Evolutionary conservation across 352 stramenopile genomes (phyloP).

Genomic region (Phytophthora crassamura): DNA sequence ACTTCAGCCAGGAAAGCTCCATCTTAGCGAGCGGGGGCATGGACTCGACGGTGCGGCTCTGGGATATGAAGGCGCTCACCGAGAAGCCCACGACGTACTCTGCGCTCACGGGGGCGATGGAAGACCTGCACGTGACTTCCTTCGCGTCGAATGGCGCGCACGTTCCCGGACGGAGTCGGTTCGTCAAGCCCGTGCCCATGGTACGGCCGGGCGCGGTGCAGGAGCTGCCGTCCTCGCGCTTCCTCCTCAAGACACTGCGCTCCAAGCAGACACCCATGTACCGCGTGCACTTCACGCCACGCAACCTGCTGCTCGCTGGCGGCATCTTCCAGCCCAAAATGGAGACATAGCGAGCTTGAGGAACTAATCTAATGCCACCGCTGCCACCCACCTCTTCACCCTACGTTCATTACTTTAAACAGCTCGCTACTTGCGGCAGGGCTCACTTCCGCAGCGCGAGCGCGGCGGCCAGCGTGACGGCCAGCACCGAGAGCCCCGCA

Average conservation of each 20-base stretch:
- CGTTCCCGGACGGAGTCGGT: conserved; percentile 35
- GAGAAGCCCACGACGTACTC: conserved; percentile 54
- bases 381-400: too few species aligned
- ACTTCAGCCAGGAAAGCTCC: conserved; percentile 82
- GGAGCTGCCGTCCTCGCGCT: conserved; percentile 70
- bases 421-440: too few species aligned
- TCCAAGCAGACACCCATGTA: conserved; percentile 90
- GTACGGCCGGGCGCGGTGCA: conserved; percentile 58
- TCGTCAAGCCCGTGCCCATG: conserved; percentile 65
- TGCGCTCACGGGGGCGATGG: conserved; percentile 36
- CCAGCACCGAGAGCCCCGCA: conserved; percentile 37
- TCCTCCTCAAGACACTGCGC: conserved; percentile 84
- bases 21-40: conserved; percentile 78
- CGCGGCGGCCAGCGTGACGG: conserved; percentile 36
- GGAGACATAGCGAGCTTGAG: conserved; percentile 48
- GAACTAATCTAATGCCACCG: conserved; percentile 34
- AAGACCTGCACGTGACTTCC: conserved; percentile 43
- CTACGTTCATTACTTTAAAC: conserved; percentile 13
- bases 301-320: conserved; percentile 81
- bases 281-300: conserved; percentile 80
- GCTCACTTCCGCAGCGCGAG: conserved; percentile 39
- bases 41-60: conserved; percentile 83
- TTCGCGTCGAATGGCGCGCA: conserved; percentile 16
- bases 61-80: conserved; percentile 83
- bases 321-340: conserved; percentile 72